These are phyloP conservation scores for Alternaria incomplexa DNA, from an alignment of 2,329 filamentous ascomycete genomes.

Conservation along the genomic window DNA sequence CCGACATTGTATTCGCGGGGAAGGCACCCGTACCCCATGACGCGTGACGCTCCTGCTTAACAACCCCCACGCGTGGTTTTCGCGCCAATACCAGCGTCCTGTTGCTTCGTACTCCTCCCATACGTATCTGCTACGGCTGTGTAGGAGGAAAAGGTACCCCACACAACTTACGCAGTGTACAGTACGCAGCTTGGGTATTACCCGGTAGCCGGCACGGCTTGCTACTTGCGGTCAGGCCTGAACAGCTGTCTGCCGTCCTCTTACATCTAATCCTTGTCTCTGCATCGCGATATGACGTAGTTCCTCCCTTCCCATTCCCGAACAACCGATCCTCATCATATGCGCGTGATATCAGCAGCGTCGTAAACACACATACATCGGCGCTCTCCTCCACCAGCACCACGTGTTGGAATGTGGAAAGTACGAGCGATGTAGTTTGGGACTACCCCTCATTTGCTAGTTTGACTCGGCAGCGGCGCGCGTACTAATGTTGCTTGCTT, in stretches of 20 bases:
- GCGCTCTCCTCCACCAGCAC: neutral
- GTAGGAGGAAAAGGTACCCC: neutral
- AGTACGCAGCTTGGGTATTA: neutral
- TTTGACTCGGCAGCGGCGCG: neutral
- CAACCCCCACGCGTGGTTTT: conserved; percentile 14
- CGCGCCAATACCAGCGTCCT: neutral
- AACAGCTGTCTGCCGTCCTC: neutral
- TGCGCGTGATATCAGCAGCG: neutral
- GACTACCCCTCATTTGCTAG: neutral
- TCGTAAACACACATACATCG: neutral
- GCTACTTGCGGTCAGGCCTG: conserved; percentile 4
- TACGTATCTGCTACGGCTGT: neutral
- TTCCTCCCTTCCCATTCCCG: neutral
- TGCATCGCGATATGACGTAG: conserved; percentile 1
- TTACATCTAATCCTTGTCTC: neutral
- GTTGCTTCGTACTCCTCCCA: neutral
- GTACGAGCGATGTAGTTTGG: no score
- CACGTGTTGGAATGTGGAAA: neutral
- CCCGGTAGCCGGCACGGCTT: conserved; percentile 5
- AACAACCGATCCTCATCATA: neutral
- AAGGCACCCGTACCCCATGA: conserved; percentile 17
- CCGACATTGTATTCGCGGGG: conserved; percentile 32
- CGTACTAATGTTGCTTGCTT: neutral
- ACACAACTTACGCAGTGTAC: neutral
- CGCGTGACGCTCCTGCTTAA: conserved; percentile 5